Percentiles rank a stretch among this genome's conserved stretches.
Conservation (phyloP, 2,329 filamentous ascomycete genomes). For the Xylaria sp. region DNA sequence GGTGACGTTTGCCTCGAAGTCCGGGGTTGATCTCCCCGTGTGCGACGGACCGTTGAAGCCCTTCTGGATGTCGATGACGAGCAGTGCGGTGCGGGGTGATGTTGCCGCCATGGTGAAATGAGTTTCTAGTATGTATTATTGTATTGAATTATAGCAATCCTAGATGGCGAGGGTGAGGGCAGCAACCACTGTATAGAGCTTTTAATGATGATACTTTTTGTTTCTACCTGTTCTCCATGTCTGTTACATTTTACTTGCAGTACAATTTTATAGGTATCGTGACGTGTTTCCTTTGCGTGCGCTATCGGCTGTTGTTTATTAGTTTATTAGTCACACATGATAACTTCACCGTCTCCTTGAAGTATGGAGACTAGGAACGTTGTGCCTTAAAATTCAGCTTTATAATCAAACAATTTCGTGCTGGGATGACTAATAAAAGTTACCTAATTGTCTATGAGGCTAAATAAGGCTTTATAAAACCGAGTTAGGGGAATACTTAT, state of each 20-base stretch:
- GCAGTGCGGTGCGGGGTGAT: slow-evolving; percentile 48
- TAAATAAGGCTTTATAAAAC: background rate
- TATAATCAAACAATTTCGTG: slow-evolving; percentile 9
- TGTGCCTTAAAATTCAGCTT: background rate
- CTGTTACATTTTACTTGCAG: background rate
- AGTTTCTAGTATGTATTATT: background rate
- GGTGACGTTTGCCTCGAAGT: slow-evolving; percentile 57
- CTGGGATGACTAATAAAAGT: background rate
- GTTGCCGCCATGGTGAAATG: slow-evolving; percentile 21
- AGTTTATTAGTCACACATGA: slow-evolving; percentile 28
- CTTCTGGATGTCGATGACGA: slow-evolving; percentile 61
- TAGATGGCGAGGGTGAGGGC: background rate
- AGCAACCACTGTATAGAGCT: too few species aligned
- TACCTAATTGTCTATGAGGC: background rate
- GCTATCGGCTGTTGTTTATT: slow-evolving; percentile 25
- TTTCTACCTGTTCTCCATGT: background rate
- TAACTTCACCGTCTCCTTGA: background rate
- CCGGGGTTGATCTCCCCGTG: slow-evolving; percentile 56
- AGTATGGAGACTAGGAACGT: background rate
- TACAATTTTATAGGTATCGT: slow-evolving; percentile 7
- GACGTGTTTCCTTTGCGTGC: background rate
- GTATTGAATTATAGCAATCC: background rate
- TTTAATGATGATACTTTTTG: background rate
- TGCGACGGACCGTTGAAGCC: slow-evolving; percentile 54
- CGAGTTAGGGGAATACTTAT: background rate